Conservation (phyloP, 345 rosid species). For the Salix dunnii region DNA sequence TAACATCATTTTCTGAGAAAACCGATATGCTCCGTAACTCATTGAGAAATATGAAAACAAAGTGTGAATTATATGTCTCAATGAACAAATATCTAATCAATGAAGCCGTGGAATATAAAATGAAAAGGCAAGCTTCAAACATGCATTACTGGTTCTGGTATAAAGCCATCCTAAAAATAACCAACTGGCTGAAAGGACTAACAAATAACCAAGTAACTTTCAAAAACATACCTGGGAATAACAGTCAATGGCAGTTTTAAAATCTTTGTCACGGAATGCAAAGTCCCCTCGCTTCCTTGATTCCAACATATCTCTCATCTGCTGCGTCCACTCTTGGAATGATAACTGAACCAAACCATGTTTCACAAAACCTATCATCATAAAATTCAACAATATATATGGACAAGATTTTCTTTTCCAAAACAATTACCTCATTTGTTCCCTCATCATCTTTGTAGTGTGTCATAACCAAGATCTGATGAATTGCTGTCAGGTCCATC, state of each 20-base stretch:
- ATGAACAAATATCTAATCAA: neutral
- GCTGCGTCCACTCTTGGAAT: constrained; percentile 98
- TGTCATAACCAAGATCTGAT: constrained; percentile 74
- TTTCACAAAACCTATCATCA: constrained; percentile 19
- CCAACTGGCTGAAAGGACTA: neutral
- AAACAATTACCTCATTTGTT: constrained; percentile 62
- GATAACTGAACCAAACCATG: constrained; percentile 56
- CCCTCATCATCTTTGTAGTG: constrained; percentile 98
- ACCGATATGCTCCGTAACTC: neutral
- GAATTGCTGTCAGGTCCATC: constrained; percentile 94
- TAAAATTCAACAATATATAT: neutral
- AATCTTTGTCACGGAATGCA: constrained; percentile 94
- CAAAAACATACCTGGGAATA: constrained; percentile 71
- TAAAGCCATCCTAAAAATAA: neutral
- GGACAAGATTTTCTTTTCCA: neutral
- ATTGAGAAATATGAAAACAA: neutral
- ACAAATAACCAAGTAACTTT: neutral
- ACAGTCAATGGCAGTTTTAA: constrained; percentile 82
- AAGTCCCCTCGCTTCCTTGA: constrained; percentile 89
- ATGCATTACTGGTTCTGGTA: neutral
- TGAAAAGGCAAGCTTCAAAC: neutral
- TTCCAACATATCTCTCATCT: constrained; percentile 92
- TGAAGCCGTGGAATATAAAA: neutral
- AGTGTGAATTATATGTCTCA: neutral
- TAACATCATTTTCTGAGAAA: neutral